Conservation (phyloP, 2,329 filamentous ascomycete species). For the Oidium heveae region DNA sequence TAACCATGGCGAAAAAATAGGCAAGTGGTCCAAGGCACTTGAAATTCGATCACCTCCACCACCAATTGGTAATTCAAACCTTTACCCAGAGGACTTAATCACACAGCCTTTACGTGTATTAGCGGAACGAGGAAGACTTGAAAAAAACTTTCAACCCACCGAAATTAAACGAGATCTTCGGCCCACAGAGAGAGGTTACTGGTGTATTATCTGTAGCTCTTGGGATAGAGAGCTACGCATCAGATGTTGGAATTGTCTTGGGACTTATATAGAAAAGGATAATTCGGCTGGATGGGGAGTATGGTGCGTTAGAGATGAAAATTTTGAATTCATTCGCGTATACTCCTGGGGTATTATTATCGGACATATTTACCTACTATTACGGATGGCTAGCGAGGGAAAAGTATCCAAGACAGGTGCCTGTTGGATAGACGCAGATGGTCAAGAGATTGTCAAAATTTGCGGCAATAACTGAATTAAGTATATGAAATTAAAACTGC, state of each 20-base stretch:
- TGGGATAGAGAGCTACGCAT: conserved; percentile 26
- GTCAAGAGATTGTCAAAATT: conserved; percentile 27
- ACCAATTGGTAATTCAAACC: conserved; percentile 17
- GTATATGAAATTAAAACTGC: no score
- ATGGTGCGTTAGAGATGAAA: conserved; percentile 24
- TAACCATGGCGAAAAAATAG: no score
- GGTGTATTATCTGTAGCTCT: conserved; percentile 33
- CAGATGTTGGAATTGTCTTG: conserved; percentile 35
- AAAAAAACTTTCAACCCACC: conserved; percentile 26
- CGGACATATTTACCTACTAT: conserved; percentile 45
- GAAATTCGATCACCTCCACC: conserved; percentile 31
- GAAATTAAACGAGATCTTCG: conserved; percentile 23
- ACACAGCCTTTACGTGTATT: conserved; percentile 29
- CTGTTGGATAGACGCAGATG: conserved; percentile 41
- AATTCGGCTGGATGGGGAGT: conserved; percentile 38
- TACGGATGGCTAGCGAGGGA: conserved; percentile 47
- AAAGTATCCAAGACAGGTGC: conserved; percentile 30
- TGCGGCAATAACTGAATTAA: no score
- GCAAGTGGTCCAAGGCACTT: conserved; percentile 8
- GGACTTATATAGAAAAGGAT: conserved; percentile 30
- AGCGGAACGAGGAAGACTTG: conserved; percentile 24
- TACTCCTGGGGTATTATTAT: conserved; percentile 60
- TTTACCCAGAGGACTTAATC: conserved; percentile 25
- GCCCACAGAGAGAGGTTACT: conserved; percentile 51
- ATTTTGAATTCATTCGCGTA: conserved; percentile 26